Base-by-base conservation (phyloP, 2,329 filamentous ascomycete species). In the Penicillium sp. region DNA sequence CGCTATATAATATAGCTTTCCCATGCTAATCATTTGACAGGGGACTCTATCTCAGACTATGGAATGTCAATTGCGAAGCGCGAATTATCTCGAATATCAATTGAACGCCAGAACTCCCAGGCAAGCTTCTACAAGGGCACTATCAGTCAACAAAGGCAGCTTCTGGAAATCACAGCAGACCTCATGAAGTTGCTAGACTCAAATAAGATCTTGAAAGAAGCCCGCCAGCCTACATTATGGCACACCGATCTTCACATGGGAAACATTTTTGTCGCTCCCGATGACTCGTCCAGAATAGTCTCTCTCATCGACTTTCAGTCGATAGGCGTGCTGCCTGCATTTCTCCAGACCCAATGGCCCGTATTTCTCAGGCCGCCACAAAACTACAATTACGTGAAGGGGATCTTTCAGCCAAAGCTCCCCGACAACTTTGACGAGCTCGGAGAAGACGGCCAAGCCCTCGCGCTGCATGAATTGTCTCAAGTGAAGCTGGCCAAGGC, bases 211-310 rank as follows among this genome's bases (percentile, higher is more conserved):
- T 29, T 54, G 2, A 23, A 25, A 15, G 25, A 43, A 33, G 31
- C 21, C 9, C 25, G 28, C 17, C 43, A 52, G 17, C 55, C 57
- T 27, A 59, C 51, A 9, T 15, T 58, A 21, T 56, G 42, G 45
- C 48, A 56, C 21, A 56, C 51, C 6, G 50, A 58, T 40, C 45
- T 57, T 20, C 48, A 56, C 16, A 55, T 63, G 55, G 60, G 60
- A 17, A 65, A 67, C 33, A 64, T 68, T 10, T 65, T 54, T 31
- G 53, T 60, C 15, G 41, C 48, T 7, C 30, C 49, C 3, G 35
- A 54, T 10, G 43, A 60, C 0, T 36, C 35, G 30, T 48, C 50
- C 26, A 21, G 13, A 33, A 58, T 60, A 23, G 29, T 43, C 13
- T 43, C 41, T 0, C 14, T 58, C 1, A 59, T 62, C 25, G 58